Evolutionary conservation across 805 yeast genomes (phyloP), one percentile per base, ranked within the genome.

Genomic region (Kuraishia hungarica): DNA sequence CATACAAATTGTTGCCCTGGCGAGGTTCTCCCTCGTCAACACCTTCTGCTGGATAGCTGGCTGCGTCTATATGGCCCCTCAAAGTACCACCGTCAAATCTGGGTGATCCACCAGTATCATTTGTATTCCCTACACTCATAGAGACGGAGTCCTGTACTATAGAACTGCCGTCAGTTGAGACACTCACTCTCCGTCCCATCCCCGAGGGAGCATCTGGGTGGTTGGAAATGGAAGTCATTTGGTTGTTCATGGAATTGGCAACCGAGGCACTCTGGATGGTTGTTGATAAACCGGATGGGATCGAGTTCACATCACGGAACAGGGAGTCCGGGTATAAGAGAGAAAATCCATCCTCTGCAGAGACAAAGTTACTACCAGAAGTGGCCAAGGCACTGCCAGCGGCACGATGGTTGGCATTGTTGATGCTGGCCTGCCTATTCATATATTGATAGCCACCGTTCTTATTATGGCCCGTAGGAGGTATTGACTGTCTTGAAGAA

Each of bases 1-100:
- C 66, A 55, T 62, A 64, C 51, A 28, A n/a, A 49, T 43, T 39
- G 48, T 10, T 10, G 10, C 21, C 19, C 35, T 39, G 24, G 21
- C 21, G 49, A 11, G 26, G 20, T 20, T 23, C n/a, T 7, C 21
- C 53, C 8, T n/a, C 26, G 10, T 21, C 50, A 23, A 20, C 17
- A 20, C 26, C 50, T n/a, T 23, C 22, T 10, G 20, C 15, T 23
- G 26, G 26, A 17, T n/a, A 39, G n/a, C 47, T 17, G 26, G 48
- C 52, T 15, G 39, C 43, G 22, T 17, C 52, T 28, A 28, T 51
- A 39, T 22, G 22, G 23, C 39, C 24, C 13, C 49, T 20, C 24
- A 47, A 13, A 8, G 20, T 22, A 15, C 49, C 49, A 47, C 22
- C 21, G 49, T 47, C 49, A 47, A 10, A 20, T 22, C 24, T 22